Evolutionary conservation across 306 rosid genomes (phyloP).

Genomic region (Cucumis cinereus): DNA sequence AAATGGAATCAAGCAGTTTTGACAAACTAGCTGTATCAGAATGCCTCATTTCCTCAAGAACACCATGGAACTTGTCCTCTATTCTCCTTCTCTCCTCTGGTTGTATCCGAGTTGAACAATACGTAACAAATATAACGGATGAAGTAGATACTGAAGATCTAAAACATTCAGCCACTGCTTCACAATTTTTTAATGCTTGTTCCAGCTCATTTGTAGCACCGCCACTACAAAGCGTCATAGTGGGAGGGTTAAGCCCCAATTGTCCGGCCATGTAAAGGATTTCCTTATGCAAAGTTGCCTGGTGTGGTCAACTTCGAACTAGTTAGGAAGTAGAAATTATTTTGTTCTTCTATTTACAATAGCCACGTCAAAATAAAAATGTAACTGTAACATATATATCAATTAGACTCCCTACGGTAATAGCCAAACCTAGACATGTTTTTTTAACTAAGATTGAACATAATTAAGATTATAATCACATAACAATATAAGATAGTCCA

Average conservation of each 20-base stretch:
- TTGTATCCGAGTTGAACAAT: conserved; percentile 52
- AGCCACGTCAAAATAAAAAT: no score
- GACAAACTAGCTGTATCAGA: conserved; percentile 14
- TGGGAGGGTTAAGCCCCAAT: conserved; percentile 86
- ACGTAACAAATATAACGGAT: conserved; percentile 44
- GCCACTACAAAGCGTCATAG: conserved; percentile 68
- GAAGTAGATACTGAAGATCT: conserved; percentile 63
- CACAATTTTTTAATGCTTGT: conserved; percentile 78
- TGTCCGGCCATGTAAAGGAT: conserved; percentile 99
- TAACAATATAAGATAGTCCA: no score
- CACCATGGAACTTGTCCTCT: conserved; percentile 37
- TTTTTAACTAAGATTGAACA: no score
- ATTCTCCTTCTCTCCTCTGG: conserved; percentile 32
- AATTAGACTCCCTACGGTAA: no score
- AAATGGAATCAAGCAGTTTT: conserved; percentile 41
- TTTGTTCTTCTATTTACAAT: no score
- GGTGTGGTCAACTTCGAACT: background rate
- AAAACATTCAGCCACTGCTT: conserved; percentile 79
- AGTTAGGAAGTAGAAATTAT: background rate
- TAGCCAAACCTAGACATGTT: no score
- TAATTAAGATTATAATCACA: no score
- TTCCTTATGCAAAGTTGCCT: conserved; percentile 84
- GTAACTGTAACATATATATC: no score
- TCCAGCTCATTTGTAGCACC: conserved; percentile 53
- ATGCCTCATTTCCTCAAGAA: conserved; percentile 43